Conservation (phyloP, 495 filamentous ascomycete species). For the Thozetella sp. region DNA sequence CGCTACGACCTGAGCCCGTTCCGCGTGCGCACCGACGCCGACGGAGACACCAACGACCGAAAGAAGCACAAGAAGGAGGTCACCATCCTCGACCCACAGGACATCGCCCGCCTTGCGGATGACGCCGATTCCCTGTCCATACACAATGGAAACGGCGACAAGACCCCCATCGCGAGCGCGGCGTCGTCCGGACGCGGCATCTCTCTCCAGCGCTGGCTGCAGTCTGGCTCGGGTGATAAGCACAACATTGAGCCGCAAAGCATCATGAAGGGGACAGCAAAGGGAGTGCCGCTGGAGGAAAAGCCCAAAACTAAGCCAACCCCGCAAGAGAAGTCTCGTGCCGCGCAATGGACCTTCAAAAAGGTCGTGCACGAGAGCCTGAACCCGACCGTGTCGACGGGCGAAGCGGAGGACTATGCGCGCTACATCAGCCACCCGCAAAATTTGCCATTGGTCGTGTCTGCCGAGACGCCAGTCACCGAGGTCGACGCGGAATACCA, state of each 20-base stretch:
- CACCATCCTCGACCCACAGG: conserved; percentile 58
- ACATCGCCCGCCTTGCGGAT: conserved; percentile 29
- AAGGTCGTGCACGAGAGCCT: conserved; percentile 79
- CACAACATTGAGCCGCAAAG: conserved; percentile 33
- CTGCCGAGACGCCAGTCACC: conserved; percentile 57
- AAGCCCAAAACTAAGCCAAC: conserved; percentile 34
- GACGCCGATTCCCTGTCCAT: conserved; percentile 35
- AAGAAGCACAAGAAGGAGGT: conserved; percentile 60
- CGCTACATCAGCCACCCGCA: conserved; percentile 92
- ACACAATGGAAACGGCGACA: conserved; percentile 29
- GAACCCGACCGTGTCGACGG: conserved; percentile 71
- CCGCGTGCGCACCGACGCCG: conserved; percentile 64
- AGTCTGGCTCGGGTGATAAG: conserved; percentile 28
- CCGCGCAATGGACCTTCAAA: conserved; percentile 84
- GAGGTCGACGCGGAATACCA: conserved; percentile 68
- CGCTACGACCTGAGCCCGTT: conserved; percentile 84
- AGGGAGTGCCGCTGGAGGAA: not conserved
- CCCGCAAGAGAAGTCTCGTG: conserved; percentile 63
- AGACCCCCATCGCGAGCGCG: conserved; percentile 8
- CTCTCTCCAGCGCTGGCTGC: conserved; percentile 56
- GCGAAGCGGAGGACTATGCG: conserved; percentile 83
- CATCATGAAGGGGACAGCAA: conserved; percentile 44
- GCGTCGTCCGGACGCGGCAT: conserved; percentile 29
- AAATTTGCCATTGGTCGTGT: conserved; percentile 83
- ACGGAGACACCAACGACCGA: conserved; percentile 27